phyloP scores from a whole-genome alignment of 345 rosid species.

The Brassica rapa region DNA sequence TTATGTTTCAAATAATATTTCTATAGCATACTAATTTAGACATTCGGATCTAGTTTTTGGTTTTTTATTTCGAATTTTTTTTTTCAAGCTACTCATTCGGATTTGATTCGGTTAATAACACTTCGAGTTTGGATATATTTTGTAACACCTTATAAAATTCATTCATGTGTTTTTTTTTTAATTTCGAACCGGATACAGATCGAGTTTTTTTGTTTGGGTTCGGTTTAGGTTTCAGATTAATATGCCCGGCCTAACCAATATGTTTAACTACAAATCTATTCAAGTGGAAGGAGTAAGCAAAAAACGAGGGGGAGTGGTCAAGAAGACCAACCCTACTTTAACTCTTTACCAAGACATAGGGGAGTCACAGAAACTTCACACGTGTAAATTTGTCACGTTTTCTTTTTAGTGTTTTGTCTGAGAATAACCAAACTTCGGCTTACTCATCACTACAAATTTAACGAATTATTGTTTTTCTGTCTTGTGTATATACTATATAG shows the following conservation, averaged over 20 bases:
- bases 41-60: no score
- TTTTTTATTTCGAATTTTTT: no score
- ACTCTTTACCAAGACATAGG: slow-evolving; percentile 49
- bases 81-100: no score
- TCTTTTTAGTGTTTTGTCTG: not conserved
- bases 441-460: slow-evolving; percentile 33
- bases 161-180: no score
- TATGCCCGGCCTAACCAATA: not conserved
- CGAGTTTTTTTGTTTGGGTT: no score
- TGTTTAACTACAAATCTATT: not conserved
- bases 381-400: slow-evolving; percentile 17
- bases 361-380: slow-evolving; percentile 20
- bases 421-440: slow-evolving; percentile 36
- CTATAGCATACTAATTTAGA: no score
- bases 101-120: no score
- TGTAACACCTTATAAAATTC: no score
- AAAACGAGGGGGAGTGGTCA: slow-evolving; percentile 42
- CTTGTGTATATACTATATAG: not conserved
- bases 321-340: slow-evolving; percentile 45
- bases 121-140: no score
- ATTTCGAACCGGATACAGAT: no score
- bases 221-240: no score
- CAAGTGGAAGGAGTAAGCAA: slow-evolving; percentile 36
- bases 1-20: no score
- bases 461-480: not conserved